Conservation (phyloP, 345 rosid genomes). For the Erysimum cheiranthoides region DNA sequence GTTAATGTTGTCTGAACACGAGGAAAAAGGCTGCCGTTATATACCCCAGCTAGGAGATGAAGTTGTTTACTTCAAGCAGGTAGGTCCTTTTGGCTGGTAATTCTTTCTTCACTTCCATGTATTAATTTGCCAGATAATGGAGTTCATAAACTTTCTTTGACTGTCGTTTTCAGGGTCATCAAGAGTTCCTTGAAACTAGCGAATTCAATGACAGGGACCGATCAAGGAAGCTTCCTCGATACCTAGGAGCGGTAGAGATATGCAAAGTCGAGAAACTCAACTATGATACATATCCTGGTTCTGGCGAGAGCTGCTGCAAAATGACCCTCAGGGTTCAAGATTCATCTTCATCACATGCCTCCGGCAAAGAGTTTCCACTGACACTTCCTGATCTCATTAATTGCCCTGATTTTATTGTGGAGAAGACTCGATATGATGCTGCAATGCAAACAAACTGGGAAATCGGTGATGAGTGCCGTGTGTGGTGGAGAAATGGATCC, state of each 20-base stretch:
- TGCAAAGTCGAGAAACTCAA: conserved; percentile 78
- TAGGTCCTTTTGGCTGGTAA: conserved; percentile 34
- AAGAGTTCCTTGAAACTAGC: conserved; percentile 58
- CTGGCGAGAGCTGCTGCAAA: conserved; percentile 98
- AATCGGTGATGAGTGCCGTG: conserved; percentile 70
- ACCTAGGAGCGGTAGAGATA: conserved; percentile 72
- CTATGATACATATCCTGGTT: conserved; percentile 81
- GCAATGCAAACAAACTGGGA: conserved; percentile 73
- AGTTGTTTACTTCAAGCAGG: conserved; percentile 93
- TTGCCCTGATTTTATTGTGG: conserved; percentile 91
- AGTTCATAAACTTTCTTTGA: conserved; percentile 28
- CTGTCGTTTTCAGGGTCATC: conserved; percentile 79
- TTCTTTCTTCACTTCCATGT: conserved; percentile 10
- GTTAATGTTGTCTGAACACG: conserved; percentile 88
- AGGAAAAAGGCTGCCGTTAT: conserved; percentile 85
- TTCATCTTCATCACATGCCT: conserved; percentile 58
- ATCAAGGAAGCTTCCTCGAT: conserved; percentile 62
- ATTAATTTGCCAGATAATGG: conserved; percentile 17
- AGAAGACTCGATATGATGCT: conserved; percentile 82
- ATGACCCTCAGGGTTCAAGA: conserved; percentile 79
- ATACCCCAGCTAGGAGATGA: conserved; percentile 94
- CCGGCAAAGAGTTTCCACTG: conserved; percentile 62
- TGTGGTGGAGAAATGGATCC: conserved; percentile 85
- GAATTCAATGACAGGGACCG: conserved; percentile 60
- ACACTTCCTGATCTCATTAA: conserved; percentile 79